Conservation (phyloP, 352 stramenopile genomes). For the Pythium inflatum region DNA sequence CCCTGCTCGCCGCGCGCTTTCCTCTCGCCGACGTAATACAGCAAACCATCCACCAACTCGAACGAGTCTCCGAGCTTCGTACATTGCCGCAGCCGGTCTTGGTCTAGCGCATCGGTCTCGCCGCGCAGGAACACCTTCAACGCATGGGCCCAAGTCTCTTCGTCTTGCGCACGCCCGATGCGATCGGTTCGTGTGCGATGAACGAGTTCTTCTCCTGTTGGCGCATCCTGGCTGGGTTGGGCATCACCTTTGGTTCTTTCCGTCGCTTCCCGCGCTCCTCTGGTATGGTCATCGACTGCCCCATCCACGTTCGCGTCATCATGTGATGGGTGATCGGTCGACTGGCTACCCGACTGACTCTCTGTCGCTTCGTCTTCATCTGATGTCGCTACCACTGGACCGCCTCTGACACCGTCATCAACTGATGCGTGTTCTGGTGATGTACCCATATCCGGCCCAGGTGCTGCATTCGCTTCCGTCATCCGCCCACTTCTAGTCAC, state of each 20-base stretch:
- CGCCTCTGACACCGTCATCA: neutral
- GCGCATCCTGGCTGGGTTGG: neutral
- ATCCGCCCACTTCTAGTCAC: neutral
- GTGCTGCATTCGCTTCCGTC: neutral
- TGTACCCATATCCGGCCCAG: neutral
- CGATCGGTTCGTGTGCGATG: neutral
- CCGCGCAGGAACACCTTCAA: neutral
- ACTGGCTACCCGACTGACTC: neutral
- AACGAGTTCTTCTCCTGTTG: neutral
- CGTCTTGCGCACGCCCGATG: neutral
- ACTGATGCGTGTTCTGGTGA: neutral
- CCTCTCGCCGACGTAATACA: conserved; percentile 4
- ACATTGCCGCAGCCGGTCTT: neutral
- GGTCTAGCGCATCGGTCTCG: neutral
- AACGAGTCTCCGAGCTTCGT: neutral
- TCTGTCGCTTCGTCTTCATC: neutral
- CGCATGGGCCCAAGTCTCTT: neutral
- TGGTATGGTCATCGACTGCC: neutral
- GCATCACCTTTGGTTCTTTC: no score
- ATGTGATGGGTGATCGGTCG: neutral
- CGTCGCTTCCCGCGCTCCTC: neutral
- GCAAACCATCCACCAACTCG: conserved; percentile 18
- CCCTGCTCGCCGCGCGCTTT: neutral
- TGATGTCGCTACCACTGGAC: neutral
- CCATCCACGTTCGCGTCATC: conserved; percentile 10